Conservation (phyloP, 805 yeast species). For the Cyberlindnera lachancei region DNA sequence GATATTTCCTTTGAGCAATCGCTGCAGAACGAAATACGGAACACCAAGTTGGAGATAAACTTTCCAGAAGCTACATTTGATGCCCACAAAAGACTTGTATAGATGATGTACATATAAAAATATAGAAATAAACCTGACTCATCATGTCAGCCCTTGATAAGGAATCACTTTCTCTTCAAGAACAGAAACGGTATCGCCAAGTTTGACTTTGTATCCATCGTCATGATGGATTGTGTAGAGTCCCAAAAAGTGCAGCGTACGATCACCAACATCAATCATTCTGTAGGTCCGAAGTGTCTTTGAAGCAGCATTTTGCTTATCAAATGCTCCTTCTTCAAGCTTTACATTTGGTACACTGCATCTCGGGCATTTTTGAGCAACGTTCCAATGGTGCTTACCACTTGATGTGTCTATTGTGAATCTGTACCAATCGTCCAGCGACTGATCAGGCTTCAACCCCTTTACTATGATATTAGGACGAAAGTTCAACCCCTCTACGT, state of each 20-base stretch:
- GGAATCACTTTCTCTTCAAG: constrained; percentile 8
- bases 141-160: background rate
- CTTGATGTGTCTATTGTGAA: constrained; percentile 4
- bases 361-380: constrained; percentile 15
- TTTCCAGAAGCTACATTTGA: background rate
- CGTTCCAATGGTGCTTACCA: constrained; percentile 7
- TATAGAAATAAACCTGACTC: too few species aligned
- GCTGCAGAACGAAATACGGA: background rate
- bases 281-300: constrained; percentile 12
- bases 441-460: constrained; percentile 1
- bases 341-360: constrained; percentile 18
- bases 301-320: constrained; percentile 12
- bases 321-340: constrained; percentile 12
- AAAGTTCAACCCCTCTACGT: constrained; percentile 12
- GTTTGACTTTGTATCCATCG: constrained; percentile 12
- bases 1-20: background rate
- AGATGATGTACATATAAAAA: too few species aligned
- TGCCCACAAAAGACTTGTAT: too few species aligned
- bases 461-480: constrained; percentile 15
- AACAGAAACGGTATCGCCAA: constrained; percentile 13
- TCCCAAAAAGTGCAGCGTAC: constrained; percentile 11
- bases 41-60: background rate
- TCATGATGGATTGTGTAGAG: constrained; percentile 14
- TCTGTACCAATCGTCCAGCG: constrained; percentile 12
- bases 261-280: constrained; percentile 11